A percentile compares a stretch with the other conserved stretches of the same genome.
These are phyloP conservation scores for Adansonia grandidieri DNA, from an alignment of 441 rosid species.

Conservation along the genomic window DNA sequence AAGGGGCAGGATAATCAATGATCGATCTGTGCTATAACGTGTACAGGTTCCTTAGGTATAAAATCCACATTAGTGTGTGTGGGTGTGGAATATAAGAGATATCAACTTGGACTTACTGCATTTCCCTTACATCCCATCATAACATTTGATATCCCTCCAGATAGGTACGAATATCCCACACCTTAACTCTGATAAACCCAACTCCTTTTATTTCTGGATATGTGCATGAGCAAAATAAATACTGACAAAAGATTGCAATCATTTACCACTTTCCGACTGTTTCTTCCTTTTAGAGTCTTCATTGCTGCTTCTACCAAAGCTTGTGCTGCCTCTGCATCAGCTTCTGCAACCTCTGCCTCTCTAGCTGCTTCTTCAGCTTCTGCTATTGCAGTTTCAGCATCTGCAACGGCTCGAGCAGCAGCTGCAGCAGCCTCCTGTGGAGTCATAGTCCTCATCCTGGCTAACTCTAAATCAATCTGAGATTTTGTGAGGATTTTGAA, in stretches of 20 bases:
- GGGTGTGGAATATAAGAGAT: neutral
- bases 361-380: constrained; percentile 93
- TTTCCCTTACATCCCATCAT: neutral
- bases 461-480: constrained; percentile 74
- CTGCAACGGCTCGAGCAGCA: constrained; percentile 90
- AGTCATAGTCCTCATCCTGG: constrained; percentile 78
- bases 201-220: neutral
- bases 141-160: neutral
- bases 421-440: constrained; percentile 83
- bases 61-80: neutral
- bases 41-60: neutral
- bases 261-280: constrained; percentile 54
- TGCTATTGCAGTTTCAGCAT: constrained; percentile 87
- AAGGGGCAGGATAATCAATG: neutral
- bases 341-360: constrained; percentile 93
- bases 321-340: constrained; percentile 86
- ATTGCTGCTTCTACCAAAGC: constrained; percentile 85
- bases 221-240: constrained; percentile 4
- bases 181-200: no score
- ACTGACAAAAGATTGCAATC: neutral
- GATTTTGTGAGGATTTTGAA: constrained; percentile 51
- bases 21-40: neutral
- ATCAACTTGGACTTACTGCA: neutral
- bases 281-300: constrained; percentile 73
- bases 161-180: no score